phyloP scores from a whole-genome alignment of 176 grass and related monocot species.

The Pontederia crassipes region DNA sequence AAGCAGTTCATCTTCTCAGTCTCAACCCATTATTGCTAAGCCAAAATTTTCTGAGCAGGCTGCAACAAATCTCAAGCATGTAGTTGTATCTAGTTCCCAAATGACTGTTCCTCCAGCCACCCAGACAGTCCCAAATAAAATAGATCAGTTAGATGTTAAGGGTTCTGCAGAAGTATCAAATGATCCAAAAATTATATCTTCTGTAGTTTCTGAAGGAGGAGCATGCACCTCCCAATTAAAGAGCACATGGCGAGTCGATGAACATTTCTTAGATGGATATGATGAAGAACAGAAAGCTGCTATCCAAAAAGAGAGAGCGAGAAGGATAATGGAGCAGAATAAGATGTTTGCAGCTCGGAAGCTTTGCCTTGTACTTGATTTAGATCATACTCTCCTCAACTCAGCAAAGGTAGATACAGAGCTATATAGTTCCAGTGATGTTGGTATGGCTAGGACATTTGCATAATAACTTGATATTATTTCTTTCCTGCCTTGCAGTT shows the following conservation, averaged over 20 bases:
- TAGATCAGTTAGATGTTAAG: conserved; percentile 23
- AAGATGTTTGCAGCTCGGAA: conserved; percentile 79
- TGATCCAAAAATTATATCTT: conserved; percentile 25
- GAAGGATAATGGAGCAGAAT: conserved; percentile 71
- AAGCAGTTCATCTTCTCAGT: conserved; percentile 23
- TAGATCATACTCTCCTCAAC: conserved; percentile 97
- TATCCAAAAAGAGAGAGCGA: conserved; percentile 95
- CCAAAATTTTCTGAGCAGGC: conserved; percentile 12
- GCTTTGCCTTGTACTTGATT: conserved; percentile 92
- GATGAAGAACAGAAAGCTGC: conserved; percentile 82
- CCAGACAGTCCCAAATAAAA: conserved; percentile 17
- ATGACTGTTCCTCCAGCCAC: conserved; percentile 26
- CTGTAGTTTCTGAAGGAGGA: conserved; percentile 16
- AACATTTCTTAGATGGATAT: conserved; percentile 82
- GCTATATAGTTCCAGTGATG: conserved; percentile 1
- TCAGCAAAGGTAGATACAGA: conserved; percentile 73
- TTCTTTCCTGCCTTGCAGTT: conserved; percentile 41
- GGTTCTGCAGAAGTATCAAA: conserved; percentile 23
- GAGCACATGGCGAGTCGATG: conserved; percentile 57
- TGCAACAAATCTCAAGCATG: conserved; percentile 22
- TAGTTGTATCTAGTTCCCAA: conserved; percentile 45
- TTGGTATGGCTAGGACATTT: neutral
- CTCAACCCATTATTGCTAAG: conserved; percentile 27
- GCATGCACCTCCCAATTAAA: conserved; percentile 16
- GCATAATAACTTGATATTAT: conserved; percentile 6